These are phyloP conservation scores for Rhynchospora tenuis DNA, from an alignment of 176 grass and related monocot genomes.

Conservation along the genomic window DNA sequence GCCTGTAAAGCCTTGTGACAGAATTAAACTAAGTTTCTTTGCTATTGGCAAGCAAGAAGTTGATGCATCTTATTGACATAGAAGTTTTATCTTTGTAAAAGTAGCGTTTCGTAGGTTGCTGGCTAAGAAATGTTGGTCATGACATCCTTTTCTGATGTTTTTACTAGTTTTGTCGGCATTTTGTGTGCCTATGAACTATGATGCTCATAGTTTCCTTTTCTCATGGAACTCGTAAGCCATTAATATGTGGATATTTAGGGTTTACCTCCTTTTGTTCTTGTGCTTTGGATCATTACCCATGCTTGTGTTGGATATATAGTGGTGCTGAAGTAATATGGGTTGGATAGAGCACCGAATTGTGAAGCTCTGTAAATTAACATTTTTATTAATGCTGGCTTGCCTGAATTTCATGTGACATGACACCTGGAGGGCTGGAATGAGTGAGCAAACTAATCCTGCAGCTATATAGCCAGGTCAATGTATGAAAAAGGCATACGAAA, in stretches of 20 bases:
- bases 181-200: neutral
- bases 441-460: neutral
- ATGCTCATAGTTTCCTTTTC: neutral
- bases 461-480: neutral
- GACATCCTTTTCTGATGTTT: neutral
- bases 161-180: neutral
- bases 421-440: neutral
- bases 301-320: neutral
- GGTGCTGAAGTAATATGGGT: neutral
- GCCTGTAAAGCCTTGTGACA: neutral
- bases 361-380: neutral
- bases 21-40: neutral
- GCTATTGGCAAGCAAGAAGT: slow-evolving; percentile 6
- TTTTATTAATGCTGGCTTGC: neutral
- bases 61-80: neutral
- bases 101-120: neutral
- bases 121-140: slow-evolving; percentile 6
- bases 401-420: neutral
- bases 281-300: neutral
- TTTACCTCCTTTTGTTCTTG: neutral
- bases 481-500: neutral
- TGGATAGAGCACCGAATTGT: neutral
- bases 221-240: neutral
- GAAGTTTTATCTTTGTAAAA: neutral
- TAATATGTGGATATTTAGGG: slow-evolving; percentile 13